Percentiles rank a stretch among this genome's conserved stretches.
Conservation (phyloP, 2,329 filamentous ascomycete genomes). For the Saccharata proteae region DNA sequence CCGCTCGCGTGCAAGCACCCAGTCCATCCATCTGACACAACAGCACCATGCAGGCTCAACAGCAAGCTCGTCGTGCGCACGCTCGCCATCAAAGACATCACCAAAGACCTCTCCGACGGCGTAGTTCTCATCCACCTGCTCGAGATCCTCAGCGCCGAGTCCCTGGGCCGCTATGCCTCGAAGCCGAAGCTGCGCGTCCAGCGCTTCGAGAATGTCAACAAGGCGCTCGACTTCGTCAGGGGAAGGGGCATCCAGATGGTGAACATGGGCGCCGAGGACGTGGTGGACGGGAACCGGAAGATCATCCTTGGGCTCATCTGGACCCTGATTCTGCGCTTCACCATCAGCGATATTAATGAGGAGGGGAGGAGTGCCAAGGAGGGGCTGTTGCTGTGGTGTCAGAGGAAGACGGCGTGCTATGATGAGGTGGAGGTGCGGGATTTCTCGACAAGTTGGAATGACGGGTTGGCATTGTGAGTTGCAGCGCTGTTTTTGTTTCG, state of each 20-base stretch:
- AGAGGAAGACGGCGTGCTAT: constrained; percentile 96
- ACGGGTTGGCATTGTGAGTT: constrained; percentile 72
- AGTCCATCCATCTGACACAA: constrained; percentile 4
- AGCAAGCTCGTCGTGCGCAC: constrained; percentile 75
- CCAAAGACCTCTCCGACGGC: constrained; percentile 82
- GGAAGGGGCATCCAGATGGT: constrained; percentile 89
- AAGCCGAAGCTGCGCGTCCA: constrained; percentile 95
- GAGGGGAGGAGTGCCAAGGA: constrained; percentile 98
- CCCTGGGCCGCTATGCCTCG: constrained; percentile 89
- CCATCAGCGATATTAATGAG: constrained; percentile 96
- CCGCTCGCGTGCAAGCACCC: neutral
- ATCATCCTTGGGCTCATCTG: constrained; percentile 96
- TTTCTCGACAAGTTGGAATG: constrained; percentile 94
- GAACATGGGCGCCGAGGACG: constrained; percentile 96
- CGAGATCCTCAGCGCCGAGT: constrained; percentile 89
- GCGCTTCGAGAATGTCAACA: constrained; percentile 95
- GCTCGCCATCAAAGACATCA: constrained; percentile 74
- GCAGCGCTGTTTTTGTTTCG: neutral
- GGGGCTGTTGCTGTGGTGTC: constrained; percentile 89
- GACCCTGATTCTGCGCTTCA: constrained; percentile 96
- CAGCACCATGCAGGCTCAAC: constrained; percentile 60
- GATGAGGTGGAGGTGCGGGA: constrained; percentile 92
- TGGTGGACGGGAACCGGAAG: constrained; percentile 95
- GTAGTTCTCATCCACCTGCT: constrained; percentile 94
- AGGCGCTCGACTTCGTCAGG: constrained; percentile 87